phyloP scores from a whole-genome alignment of 2,329 filamentous ascomycete genomes.

The Scopulariopsis brevicaulis region DNA sequence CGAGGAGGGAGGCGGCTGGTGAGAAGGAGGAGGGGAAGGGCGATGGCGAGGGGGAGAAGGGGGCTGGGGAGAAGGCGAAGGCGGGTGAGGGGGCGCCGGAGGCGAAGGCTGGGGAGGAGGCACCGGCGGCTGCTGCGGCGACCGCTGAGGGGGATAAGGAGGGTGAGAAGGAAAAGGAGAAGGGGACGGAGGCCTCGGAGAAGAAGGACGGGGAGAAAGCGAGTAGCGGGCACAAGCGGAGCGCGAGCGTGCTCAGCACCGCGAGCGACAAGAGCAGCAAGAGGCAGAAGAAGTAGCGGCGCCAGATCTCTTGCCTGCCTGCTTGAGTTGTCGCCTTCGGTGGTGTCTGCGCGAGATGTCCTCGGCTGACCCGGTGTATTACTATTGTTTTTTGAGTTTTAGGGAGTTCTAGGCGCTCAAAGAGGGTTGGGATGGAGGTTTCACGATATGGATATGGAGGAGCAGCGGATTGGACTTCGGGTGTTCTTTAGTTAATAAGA shows the following conservation, averaged over 20 bases:
- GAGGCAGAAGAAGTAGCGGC: slow-evolving; percentile 39
- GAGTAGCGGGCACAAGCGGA: slow-evolving; percentile 56
- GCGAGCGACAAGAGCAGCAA: slow-evolving; percentile 53
- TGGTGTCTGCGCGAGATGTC: not conserved
- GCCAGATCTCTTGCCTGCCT: not conserved
- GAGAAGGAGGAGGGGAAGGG: not conserved
- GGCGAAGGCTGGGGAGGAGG: slow-evolving; percentile 4
- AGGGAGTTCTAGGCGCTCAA: too few relatives aligned
- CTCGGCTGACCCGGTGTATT: too few relatives aligned
- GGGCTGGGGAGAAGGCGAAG: slow-evolving; percentile 3
- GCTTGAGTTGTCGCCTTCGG: not conserved
- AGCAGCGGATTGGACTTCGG: too few relatives aligned
- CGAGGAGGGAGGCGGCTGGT: not conserved
- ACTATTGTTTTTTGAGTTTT: too few relatives aligned
- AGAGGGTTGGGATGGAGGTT: too few relatives aligned
- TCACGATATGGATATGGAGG: too few relatives aligned
- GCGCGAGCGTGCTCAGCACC: slow-evolving; percentile 68
- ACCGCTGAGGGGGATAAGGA: slow-evolving; percentile 1
- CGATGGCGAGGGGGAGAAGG: slow-evolving; percentile 2
- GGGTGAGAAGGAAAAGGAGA: not conserved
- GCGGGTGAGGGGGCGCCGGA: slow-evolving; percentile 8
- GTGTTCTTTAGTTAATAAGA: too few relatives aligned
- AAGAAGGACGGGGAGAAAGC: slow-evolving; percentile 16
- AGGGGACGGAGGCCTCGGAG: slow-evolving; percentile 1
- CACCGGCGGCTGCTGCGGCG: not conserved